Evolutionary conservation across 2,329 filamentous ascomycete genomes (phyloP), one percentile per base, ranked within the genome.

Genomic region (Albophoma yamanashiensis): DNA sequence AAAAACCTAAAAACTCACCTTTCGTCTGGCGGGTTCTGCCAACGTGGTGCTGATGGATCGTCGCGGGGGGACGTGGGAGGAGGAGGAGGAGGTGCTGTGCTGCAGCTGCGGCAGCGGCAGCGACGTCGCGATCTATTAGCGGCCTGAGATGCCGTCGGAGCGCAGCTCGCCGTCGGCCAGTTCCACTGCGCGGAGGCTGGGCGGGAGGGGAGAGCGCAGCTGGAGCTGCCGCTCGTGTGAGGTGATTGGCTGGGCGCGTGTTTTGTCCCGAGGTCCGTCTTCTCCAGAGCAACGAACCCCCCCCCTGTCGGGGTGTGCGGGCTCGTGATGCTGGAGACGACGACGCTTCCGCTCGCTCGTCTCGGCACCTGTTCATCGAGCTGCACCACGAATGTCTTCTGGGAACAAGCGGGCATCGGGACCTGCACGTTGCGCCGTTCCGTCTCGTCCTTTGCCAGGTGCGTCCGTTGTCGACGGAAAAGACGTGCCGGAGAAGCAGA

Each of bases 251-350:
- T 31, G 55, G 39, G 39, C 17, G 17, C 55, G 20, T 57, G 55
- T 57, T 56, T 56, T 40, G 38, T 42, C 55, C 39, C 55, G 38
- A 57, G 38, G 55, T 43, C 38, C 55, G n/a, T 57, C 55, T 56
- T 57, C 55, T 22, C 55, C 55, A 57, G 55, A 57, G 55, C 55
- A 57, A 57, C 55, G 55, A 39, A n/a, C n/a, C n/a, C n/a, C n/a
- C n/a, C 39, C 39, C 55, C 38, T 42, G 36, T 27, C 31, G 5
- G 27, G n/a, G n/a, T n/a, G 3, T 31, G 27, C 27, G 3, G n/a
- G 22, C 22, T 53, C 14, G 50, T 53, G 50, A 53, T 22, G 31
- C 22, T 15, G 8, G 7, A 4, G 47, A 34, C 4, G 15, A n/a
- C 3, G 17, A 34, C 34, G 47, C n/a, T n/a, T n/a, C n/a, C n/a